Evolutionary conservation across 768 basidiomycete genomes (phyloP), one percentile per base, ranked within the genome.

Genomic region (Amanita brunnescens): DNA sequence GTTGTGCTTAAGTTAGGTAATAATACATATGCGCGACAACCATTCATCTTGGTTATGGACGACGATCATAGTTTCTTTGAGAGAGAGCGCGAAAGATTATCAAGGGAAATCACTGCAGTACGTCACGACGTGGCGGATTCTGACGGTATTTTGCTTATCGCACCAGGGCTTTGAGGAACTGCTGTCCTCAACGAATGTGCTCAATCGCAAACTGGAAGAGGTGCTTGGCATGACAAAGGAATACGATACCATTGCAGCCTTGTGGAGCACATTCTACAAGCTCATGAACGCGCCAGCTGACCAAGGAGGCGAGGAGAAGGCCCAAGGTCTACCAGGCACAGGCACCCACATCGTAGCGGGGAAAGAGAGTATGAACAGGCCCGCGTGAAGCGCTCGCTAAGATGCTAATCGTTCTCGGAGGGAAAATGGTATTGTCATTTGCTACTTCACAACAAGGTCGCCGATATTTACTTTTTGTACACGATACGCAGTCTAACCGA

Each of bases 181-280:
- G 3, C 70, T 97, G 14, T 85, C 85, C 3, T 83, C 87, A 7
- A 84, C 86, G 53, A 97, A 97, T 60, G 79, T 78, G 23, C 70
- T 93, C 18, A 95, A 95, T 63, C 81, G 92, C 55, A 93, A 91
- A 62, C 76, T 95, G 14, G 93, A 97, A 66, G 91, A 96, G 62
- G 91, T 93, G 2, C 70, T 86, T 21, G 89, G 89, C 8, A 94
- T 95, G 80, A 92, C 93, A 5, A 83, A 82, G 52, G 93, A 94
- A 72, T 93, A 95, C 64, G 80, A 86, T 46, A 92, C 87, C 2
- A 90, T 94, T 37, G 89, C 92, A 2, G 74, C 79, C 2, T 71
- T 96, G 44, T 94, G 91, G 91, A 76, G 81, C 53, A 80, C 77
- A 58, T 91, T 91, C 57, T 83, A 89, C 58, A 70, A 83, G 52